phyloP scores from a whole-genome alignment of 2,329 filamentous ascomycete genomes.

The Chaetomium sp. region DNA sequence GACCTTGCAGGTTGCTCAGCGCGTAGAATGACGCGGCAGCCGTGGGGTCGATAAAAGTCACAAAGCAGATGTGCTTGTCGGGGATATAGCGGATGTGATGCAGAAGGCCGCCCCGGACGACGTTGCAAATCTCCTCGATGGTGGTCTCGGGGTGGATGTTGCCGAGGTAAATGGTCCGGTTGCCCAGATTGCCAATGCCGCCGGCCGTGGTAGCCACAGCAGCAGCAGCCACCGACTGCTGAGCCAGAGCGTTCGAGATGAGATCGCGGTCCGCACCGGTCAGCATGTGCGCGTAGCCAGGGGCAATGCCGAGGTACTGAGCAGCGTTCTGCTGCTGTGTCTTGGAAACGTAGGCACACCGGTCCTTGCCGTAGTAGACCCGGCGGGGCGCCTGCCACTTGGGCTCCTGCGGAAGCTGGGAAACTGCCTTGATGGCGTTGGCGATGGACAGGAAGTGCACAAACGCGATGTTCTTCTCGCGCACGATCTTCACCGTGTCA shows the following conservation, averaged over 20 bases:
- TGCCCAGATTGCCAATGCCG: constrained; percentile 95
- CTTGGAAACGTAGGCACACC: constrained; percentile 98
- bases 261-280: constrained; percentile 95
- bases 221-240: constrained; percentile 95
- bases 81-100: constrained; percentile 99
- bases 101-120: constrained; percentile 89
- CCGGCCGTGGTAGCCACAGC: constrained; percentile 96
- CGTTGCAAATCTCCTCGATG: constrained; percentile 99
- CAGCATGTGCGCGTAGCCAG: constrained; percentile 92
- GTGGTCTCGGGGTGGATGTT: constrained; percentile 99
- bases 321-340: constrained; percentile 99
- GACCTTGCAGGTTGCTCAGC: constrained; percentile 91
- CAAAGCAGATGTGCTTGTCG: constrained; percentile 99
- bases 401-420: constrained; percentile 90
- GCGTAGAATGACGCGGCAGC: constrained; percentile 98
- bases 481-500: constrained; percentile 95
- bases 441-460: constrained; percentile 97
- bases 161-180: constrained; percentile 94
- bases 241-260: constrained; percentile 92
- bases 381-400: constrained; percentile 96
- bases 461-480: constrained; percentile 97
- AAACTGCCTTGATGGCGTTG: constrained; percentile 97
- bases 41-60: constrained; percentile 98
- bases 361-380: constrained; percentile 98
- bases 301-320: constrained; percentile 95